phyloP scores from a whole-genome alignment of 768 basidiomycete species.

The Tricholoma bakamatsutake region DNA sequence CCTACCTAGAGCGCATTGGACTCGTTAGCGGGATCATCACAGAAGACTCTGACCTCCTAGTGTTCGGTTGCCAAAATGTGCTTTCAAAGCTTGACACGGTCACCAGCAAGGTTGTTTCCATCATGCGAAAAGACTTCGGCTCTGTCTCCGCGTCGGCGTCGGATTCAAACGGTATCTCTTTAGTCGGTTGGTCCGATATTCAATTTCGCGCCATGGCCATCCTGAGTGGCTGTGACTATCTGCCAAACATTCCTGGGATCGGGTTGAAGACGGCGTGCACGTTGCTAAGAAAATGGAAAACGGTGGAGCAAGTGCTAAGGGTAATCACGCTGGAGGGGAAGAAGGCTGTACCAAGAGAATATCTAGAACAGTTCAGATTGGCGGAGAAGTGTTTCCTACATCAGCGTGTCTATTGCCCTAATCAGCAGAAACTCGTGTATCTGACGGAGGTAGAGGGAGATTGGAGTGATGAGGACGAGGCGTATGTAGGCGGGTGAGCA shows the following conservation, averaged over 20 bases:
- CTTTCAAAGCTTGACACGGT: constrained; percentile 88
- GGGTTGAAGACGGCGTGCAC: constrained; percentile 91
- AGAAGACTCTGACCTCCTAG: constrained; percentile 95
- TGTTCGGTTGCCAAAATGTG: constrained; percentile 91
- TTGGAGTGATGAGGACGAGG: constrained; percentile 58
- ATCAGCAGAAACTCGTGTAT: constrained; percentile 56
- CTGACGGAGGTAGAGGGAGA: constrained; percentile 55
- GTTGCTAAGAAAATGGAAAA: constrained; percentile 79
- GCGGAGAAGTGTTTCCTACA: constrained; percentile 92
- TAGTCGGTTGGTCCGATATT: constrained; percentile 82
- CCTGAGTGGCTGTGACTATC: constrained; percentile 88
- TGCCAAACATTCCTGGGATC: constrained; percentile 85
- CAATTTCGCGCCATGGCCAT: constrained; percentile 95
- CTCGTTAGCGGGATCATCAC: constrained; percentile 90
- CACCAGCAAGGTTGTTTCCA: constrained; percentile 56
- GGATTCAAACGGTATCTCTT: constrained; percentile 59
- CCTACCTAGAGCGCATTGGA: constrained; percentile 80
- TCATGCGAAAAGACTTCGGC: constrained; percentile 65
- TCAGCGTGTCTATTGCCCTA: constrained; percentile 88
- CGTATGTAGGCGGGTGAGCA: constrained; percentile 66
- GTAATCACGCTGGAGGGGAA: constrained; percentile 78
- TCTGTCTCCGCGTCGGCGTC: constrained; percentile 40
- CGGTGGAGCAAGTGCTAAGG: constrained; percentile 76
- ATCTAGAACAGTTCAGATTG: constrained; percentile 65
- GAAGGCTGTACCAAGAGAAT: constrained; percentile 71